These are phyloP conservation scores for Hypoxylon sp. DNA, from an alignment of 2,329 filamentous ascomycete genomes.

Conservation along the genomic window DNA sequence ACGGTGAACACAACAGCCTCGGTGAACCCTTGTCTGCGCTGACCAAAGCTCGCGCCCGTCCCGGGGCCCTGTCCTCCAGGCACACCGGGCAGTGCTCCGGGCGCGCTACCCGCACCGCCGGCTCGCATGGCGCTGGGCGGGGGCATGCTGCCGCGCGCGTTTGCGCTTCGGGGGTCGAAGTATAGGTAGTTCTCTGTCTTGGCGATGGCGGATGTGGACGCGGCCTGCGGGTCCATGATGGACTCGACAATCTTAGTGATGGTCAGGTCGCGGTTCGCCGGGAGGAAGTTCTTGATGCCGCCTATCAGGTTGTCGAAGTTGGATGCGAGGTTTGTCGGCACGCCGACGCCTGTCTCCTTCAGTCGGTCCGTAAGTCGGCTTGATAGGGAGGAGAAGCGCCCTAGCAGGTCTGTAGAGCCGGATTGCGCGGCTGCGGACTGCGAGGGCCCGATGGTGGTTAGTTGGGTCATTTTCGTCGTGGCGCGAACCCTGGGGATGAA, in stretches of 20 bases:
- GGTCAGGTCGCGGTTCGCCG: slow-evolving; percentile 92
- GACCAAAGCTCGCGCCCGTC: slow-evolving; percentile 86
- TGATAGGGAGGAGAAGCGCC: slow-evolving; percentile 90
- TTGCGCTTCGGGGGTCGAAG: slow-evolving; percentile 93
- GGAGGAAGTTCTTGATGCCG: slow-evolving; percentile 98
- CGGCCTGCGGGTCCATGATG: slow-evolving; percentile 93
- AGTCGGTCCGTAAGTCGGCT: slow-evolving; percentile 92
- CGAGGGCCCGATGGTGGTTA: slow-evolving; percentile 84
- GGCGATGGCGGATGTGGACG: slow-evolving; percentile 88
- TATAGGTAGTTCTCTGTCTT: slow-evolving; percentile 98
- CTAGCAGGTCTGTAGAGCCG: slow-evolving; percentile 81
- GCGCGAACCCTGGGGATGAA: slow-evolving; percentile 75
- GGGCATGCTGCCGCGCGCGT: slow-evolving; percentile 90
- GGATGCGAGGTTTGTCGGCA: slow-evolving; percentile 68
- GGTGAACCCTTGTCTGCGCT: slow-evolving; percentile 86
- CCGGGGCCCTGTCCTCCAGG: slow-evolving; percentile 63
- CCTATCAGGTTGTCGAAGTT: slow-evolving; percentile 96
- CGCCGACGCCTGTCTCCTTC: slow-evolving; percentile 85
- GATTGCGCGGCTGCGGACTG: slow-evolving; percentile 68
- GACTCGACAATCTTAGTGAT: slow-evolving; percentile 98
- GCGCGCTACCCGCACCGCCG: slow-evolving; percentile 50
- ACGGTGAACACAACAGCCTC: slow-evolving; percentile 95
- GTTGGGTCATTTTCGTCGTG: slow-evolving; percentile 97
- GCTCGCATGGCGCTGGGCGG: slow-evolving; percentile 71
- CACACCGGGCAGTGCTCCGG: slow-evolving; percentile 54